phyloP scores from a whole-genome alignment of 176 grass and related monocot genomes.

The Musa schizocarpa region DNA sequence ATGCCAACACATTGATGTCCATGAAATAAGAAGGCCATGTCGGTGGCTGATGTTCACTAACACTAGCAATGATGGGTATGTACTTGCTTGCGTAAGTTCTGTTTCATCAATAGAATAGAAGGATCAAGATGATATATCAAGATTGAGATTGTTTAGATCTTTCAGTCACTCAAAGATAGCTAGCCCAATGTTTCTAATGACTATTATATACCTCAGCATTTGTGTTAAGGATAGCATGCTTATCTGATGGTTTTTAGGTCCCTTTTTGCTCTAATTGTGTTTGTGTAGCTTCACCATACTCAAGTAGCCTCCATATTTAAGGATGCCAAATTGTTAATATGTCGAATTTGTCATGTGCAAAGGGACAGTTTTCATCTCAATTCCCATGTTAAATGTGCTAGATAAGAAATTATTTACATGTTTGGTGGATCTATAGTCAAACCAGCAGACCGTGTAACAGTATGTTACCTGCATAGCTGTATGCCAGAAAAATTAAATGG shows the following conservation, averaged over 20 bases:
- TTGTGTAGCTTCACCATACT: background rate
- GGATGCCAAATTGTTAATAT: background rate
- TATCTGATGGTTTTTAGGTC: background rate
- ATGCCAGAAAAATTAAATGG: too few relatives aligned
- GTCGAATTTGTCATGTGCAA: background rate
- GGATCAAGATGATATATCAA: background rate
- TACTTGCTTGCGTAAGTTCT: constrained; percentile 99
- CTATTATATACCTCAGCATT: background rate
- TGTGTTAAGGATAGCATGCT: background rate
- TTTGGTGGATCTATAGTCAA: background rate
- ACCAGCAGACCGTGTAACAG: background rate
- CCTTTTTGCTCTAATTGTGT: background rate
- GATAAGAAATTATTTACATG: background rate
- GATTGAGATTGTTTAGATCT: background rate
- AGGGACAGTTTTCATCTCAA: background rate
- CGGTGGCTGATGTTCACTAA: constrained; percentile 99
- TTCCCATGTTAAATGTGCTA: background rate
- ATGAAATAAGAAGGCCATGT: constrained; percentile 99
- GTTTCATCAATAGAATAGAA: constrained; percentile 17
- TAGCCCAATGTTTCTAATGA: background rate
- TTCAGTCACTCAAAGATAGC: background rate
- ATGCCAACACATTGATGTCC: constrained; percentile 97
- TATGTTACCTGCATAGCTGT: too few relatives aligned
- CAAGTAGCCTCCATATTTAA: background rate
- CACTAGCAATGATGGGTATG: constrained; percentile 98